Conservation (phyloP, 208 protist genomes). For the Vickermania spadyakhi region DNA sequence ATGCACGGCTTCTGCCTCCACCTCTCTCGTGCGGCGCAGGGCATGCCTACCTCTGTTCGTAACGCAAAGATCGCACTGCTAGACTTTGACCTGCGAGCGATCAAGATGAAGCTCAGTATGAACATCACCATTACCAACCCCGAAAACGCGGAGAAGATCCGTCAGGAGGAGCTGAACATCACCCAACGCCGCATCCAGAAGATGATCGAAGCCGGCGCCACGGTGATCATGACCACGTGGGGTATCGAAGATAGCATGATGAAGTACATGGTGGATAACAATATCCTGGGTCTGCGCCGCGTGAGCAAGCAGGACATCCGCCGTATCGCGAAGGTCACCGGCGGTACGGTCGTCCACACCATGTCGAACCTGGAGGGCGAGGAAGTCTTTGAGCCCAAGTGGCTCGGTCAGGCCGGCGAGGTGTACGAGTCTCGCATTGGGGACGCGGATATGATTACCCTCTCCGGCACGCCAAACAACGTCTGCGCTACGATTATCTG, state of each 20-base stretch:
- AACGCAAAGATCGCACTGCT: constrained; percentile 98
- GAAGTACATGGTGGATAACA: constrained; percentile 98
- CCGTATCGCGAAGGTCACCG: constrained; percentile 96
- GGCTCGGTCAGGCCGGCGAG: constrained; percentile 92
- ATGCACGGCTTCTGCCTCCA: constrained; percentile 97
- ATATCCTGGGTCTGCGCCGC: constrained; percentile 95
- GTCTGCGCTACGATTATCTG: constrained; percentile 96
- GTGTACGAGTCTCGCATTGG: constrained; percentile 95
- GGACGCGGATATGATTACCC: constrained; percentile 97
- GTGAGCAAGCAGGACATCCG: constrained; percentile 95
- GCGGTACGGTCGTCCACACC: constrained; percentile 91
- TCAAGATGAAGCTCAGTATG: constrained; percentile 97
- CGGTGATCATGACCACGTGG: constrained; percentile 99
- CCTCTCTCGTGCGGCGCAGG: constrained; percentile 94
- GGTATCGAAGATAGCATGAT: constrained; percentile 98
- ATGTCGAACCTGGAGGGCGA: constrained; percentile 97
- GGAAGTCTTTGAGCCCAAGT: constrained; percentile 93
- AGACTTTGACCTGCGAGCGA: constrained; percentile 97
- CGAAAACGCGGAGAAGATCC: constrained; percentile 95
- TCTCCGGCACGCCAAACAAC: constrained; percentile 78
- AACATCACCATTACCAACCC: constrained; percentile 97
- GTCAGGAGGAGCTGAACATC: constrained; percentile 95
- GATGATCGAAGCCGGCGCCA: constrained; percentile 97
- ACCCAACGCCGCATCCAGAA: constrained; percentile 96
- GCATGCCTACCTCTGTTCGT: constrained; percentile 95